Base-by-base conservation (phyloP, 495 filamentous ascomycete genomes). In the Friedmanniomyces endolithicus region DNA sequence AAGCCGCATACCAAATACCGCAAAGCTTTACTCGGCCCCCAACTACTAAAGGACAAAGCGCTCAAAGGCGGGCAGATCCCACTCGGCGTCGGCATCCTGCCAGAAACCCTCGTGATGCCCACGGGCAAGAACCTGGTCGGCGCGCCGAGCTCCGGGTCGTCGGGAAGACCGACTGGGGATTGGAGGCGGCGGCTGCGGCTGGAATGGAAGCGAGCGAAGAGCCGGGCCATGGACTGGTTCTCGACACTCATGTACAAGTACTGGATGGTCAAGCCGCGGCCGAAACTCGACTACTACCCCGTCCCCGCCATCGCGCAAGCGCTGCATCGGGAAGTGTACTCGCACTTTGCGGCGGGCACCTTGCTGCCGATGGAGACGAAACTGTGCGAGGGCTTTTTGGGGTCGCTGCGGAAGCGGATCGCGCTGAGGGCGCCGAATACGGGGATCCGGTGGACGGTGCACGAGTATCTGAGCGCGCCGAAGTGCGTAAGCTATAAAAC, bases 271-370 rank as follows among this genome's bases (percentile, higher is more conserved):
- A 62, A 62, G 12, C 73, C 80, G 1, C 62, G 65, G 11, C 64
- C 75, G 59, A 73, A 72, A 57, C 56, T 73, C 31, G 64, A 74
- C 11, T 69, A 69, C 14, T 59, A 67, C 29, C 50, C 66, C 33
- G 67, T 75, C 27, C 71, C 74, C 14, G 70, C 73, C 19, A 71
- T 71, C 11, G 84, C 81, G 14, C 70, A 76, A 48, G 72, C 72
- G 0, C 69, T 92, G 12, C 83, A 94, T 64, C 59, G 70, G 22
- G 64, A 73, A 57, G 86, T 94, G 81, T 84, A 86, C 61, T 75
- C 75, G 52, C 81, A 84, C 9, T 77, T 90, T 53, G 87, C 88
- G 75, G 78, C 16, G 1, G 86, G 81, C 56, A 79, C 90, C 67
- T 67, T 72, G 41, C 53, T 65, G 4, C 74, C 73, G 14, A 62